A percentile compares a stretch with the other conserved stretches of the same genome.
phyloP scores from a whole-genome alignment of 148 eudicot genomes.

The Camellia granthamiana region DNA sequence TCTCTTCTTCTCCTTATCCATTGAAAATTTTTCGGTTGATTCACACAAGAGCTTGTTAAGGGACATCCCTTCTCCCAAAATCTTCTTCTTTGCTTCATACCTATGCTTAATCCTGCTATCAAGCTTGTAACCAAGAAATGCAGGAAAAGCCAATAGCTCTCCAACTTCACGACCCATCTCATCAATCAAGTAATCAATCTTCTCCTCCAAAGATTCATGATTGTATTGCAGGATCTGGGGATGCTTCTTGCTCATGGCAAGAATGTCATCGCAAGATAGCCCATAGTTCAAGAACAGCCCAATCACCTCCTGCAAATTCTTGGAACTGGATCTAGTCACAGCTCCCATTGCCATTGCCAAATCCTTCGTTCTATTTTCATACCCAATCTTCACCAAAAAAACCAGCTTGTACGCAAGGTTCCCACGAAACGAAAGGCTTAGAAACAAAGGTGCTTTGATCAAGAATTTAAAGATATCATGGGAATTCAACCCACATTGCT shows the following conservation, averaged over 20 bases:
- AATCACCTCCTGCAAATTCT: slow-evolving; percentile 71
- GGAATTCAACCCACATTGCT: slow-evolving; percentile 75
- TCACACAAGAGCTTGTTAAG: slow-evolving; percentile 80
- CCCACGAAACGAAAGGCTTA: slow-evolving; percentile 69
- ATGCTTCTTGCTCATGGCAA: slow-evolving; percentile 83
- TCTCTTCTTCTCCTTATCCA: slow-evolving; percentile 43
- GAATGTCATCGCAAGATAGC: slow-evolving; percentile 65
- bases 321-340: slow-evolving; percentile 74
- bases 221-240: slow-evolving; percentile 85
- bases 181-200: slow-evolving; percentile 74
- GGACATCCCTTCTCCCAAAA: slow-evolving; percentile 74
- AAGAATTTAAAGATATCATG: slow-evolving; percentile 69
- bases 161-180: slow-evolving; percentile 88
- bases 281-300: slow-evolving; percentile 73
- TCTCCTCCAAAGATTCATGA: slow-evolving; percentile 73
- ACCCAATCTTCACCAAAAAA: slow-evolving; percentile 76
- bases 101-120: slow-evolving; percentile 82
- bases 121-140: slow-evolving; percentile 89
- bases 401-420: slow-evolving; percentile 74
- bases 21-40: slow-evolving; percentile 58
- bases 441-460: slow-evolving; percentile 66
- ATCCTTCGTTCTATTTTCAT: slow-evolving; percentile 65
- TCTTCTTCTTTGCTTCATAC: slow-evolving; percentile 64
- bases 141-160: slow-evolving; percentile 88
- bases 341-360: slow-evolving; percentile 91